Base-by-base conservation (phyloP, 176 grass and related monocot genomes). In the Metroxylon sagu region DNA sequence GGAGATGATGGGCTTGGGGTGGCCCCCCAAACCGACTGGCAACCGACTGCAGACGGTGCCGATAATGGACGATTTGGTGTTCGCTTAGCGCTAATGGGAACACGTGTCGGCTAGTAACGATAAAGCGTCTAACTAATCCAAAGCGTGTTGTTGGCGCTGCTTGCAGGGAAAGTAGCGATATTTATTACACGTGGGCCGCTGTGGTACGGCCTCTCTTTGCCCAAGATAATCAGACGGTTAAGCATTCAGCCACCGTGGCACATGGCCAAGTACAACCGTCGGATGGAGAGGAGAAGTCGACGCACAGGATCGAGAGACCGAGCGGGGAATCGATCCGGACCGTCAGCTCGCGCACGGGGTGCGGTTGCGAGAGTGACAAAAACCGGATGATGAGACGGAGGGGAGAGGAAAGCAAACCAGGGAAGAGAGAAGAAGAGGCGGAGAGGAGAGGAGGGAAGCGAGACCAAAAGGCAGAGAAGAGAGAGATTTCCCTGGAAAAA, bases 401-500 rank as follows among this genome's bases (percentile, higher is more conserved):
- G 69, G 80, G 81, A 73, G 71, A 69, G 77, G 87, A 85, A 71
- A 80, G 76, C 74, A 71, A 66, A 56, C 72, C 68, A 62, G 59
- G 49, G 62, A 69, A 65, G 30, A 61, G 76, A 16, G 16, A 60
- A 70, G 65, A 51, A 26, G 56, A 59, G 65, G 26, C 19, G 62
- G 29, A 53, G 14, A 39, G n/a, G 59, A 23, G 21, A 23, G 21
- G 21, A 74, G 57, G 18, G 19, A 4, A 31, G 65, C 58, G 1
- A 56, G 43, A 10, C 35, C 35, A 60, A 28, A 61, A 31, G 25
- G 4, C 16, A 1, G 50, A 31, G 50, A n/a, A 18, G 29, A 25
- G 8, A 27, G 12, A 56, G 65, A 54, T 68, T 28, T 55, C 18
- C n/a, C 7, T 28, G 65, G 18, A 35, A 67, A 68, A 21, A 54